Conservation (phyloP, 768 basidiomycete genomes). For the Termitomyces sp. region DNA sequence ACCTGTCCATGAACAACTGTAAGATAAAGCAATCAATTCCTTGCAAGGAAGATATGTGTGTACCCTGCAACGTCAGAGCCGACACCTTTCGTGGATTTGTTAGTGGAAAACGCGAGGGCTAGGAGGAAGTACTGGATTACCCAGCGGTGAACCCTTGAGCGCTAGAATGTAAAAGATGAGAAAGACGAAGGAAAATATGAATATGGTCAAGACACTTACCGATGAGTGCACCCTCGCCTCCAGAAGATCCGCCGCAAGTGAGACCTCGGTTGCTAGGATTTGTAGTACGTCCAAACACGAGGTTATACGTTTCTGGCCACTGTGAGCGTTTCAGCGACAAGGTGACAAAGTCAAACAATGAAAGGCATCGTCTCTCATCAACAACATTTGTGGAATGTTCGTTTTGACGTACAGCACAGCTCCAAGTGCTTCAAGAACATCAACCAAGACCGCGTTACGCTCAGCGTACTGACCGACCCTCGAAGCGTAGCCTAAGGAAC, state of each 20-base stretch:
- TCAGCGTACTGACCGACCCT: constrained; percentile 60
- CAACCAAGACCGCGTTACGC: constrained; percentile 55
- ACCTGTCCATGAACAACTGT: constrained; percentile 32
- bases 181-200: not conserved
- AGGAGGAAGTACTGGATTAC: constrained; percentile 15
- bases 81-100: constrained; percentile 22
- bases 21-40: not conserved
- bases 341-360: not conserved
- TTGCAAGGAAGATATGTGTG: not conserved
- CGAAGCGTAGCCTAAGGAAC: constrained; percentile 56
- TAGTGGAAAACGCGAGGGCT: not conserved
- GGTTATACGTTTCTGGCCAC: constrained; percentile 78
- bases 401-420: constrained; percentile 70
- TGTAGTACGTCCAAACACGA: constrained; percentile 70
- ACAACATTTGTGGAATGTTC: constrained; percentile 73
- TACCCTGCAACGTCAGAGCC: constrained; percentile 83
- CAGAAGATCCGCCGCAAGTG: constrained; percentile 77
- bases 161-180: constrained; percentile 18
- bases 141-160: constrained; percentile 38
- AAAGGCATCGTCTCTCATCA: constrained; percentile 34
- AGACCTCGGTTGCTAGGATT: constrained; percentile 72
- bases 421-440: constrained; percentile 60
- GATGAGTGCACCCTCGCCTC: constrained; percentile 80
- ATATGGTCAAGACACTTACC: constrained; percentile 24
- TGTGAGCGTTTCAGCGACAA: constrained; percentile 16